These are phyloP conservation scores for Russula compacta DNA, from an alignment of 768 basidiomycete species.

Conservation along the genomic window DNA sequence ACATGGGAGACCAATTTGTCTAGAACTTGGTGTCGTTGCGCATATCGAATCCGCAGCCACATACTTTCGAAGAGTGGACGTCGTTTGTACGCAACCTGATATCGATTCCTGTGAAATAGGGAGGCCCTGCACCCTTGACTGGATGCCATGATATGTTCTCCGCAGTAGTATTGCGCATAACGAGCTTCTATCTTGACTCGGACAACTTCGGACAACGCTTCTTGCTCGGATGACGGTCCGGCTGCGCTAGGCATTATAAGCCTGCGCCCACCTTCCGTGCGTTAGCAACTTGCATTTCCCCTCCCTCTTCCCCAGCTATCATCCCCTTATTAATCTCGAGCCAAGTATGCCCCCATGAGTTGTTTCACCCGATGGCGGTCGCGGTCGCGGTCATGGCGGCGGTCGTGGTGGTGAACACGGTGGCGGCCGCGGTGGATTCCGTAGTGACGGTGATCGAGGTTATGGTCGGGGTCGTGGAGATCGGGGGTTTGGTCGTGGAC, in stretches of 20 bases:
- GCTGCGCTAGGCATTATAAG: neutral
- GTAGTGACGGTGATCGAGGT: neutral
- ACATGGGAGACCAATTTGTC: neutral
- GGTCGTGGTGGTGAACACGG: too few relatives aligned
- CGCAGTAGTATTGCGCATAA: conserved; percentile 1
- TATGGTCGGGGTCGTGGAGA: neutral
- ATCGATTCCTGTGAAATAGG: neutral
- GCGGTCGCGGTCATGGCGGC: neutral
- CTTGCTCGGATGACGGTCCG: neutral
- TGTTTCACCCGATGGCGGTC: neutral
- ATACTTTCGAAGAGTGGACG: neutral
- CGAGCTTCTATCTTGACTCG: neutral
- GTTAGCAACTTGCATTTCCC: neutral
- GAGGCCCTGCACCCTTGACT: neutral
- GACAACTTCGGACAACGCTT: neutral
- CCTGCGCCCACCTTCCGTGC: neutral
- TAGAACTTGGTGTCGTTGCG: neutral
- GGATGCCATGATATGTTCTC: neutral
- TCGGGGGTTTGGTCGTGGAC: neutral
- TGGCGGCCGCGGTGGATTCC: conserved; percentile 20
- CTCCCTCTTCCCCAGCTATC: too few relatives aligned
- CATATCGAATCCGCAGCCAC: neutral
- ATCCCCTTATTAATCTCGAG: too few relatives aligned
- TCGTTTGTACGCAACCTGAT: neutral
- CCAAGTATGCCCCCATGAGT: neutral